A percentile compares a stretch with the other conserved stretches of the same genome.
These are phyloP conservation scores for Paramecium sexaurelia DNA, from an alignment of 73 alveolate species.

Conservation along the genomic window DNA sequence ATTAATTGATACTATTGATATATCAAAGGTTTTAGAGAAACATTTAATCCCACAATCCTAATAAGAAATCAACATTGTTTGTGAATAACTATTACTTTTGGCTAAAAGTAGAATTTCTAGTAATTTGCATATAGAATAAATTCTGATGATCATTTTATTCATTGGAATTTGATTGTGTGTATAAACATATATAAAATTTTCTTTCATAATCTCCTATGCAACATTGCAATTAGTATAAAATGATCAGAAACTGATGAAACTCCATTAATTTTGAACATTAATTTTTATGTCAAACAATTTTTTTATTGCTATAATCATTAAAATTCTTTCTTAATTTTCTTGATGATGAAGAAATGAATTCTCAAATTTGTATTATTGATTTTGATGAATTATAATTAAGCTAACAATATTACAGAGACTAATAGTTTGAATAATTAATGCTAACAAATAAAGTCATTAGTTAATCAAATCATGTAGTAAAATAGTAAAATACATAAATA, in stretches of 20 bases:
- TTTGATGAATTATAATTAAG: not conserved
- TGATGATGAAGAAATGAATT: not conserved
- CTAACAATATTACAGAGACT: not conserved
- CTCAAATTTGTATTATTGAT: not conserved
- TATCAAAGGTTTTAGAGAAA: not conserved
- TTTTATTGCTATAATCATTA: not conserved
- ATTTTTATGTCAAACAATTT: not conserved
- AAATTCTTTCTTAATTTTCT: not conserved
- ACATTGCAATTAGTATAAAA: too few relatives aligned
- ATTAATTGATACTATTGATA: constrained; percentile 17
- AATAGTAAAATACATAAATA: not conserved
- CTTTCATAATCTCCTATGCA: too few relatives aligned
- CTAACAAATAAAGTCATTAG: not conserved
- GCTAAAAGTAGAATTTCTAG: constrained; percentile 6
- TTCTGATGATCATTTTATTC: not conserved
- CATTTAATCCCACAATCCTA: not conserved
- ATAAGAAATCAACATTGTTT: not conserved
- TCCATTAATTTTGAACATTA: not conserved
- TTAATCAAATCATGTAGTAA: not conserved
- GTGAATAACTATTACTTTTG: not conserved
- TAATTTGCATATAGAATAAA: not conserved
- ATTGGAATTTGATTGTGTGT: constrained; percentile 4
- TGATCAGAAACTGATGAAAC: not conserved
- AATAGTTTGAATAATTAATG: not conserved
- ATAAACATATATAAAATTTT: not conserved